Evolutionary conservation across 2,329 filamentous ascomycete genomes (phyloP), one percentile per base, ranked within the genome.

Genomic region (Fusarium transvaalense): DNA sequence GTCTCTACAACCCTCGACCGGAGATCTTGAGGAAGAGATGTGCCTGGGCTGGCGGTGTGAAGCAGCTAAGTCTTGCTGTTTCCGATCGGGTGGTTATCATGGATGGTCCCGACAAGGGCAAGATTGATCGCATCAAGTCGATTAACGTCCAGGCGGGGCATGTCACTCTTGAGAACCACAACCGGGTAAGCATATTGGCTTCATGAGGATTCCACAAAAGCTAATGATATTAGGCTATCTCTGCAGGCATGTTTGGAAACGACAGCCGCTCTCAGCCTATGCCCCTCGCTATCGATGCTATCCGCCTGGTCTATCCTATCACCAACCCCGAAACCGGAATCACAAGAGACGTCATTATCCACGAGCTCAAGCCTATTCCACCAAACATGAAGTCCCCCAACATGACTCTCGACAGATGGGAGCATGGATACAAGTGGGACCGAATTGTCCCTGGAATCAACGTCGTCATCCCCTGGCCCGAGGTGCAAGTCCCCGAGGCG

Each of bases 51-150:
- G 85, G 87, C 43, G 84, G 83, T 35, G 69, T 79, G 32, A 82
- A 82, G 70, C 85, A 85, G 77, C 82, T 92, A 64, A 91, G 89
- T 69, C 82, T 94, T 61, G 86, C 84, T 25, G 76, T 81, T 6
- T 89, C 90, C 9, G 96, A 98, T 79, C 87, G 96, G 62, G 94
- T 97, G 32, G 92, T 95, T 54, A 82, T 98, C 61, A 81, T 93
- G 55, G 88, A 91, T 64, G 94, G 95, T 10, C 86, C 85, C 35
- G 92, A 96, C 75, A 91, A 90, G 82, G 94, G 94, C 74, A 92
- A 91, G 82, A 96, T 99, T 79, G 92, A 92, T 51, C 82, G 82
- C n/a, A 87, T 98, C 43, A 78, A 77, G 62, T 78, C 82, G 2
- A 82, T 97, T 45, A 81, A 88, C 68, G 65, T 75, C 6, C 78